Conservation (phyloP, 108 stramenopile genomes). For the Skeletonema grethae region DNA sequence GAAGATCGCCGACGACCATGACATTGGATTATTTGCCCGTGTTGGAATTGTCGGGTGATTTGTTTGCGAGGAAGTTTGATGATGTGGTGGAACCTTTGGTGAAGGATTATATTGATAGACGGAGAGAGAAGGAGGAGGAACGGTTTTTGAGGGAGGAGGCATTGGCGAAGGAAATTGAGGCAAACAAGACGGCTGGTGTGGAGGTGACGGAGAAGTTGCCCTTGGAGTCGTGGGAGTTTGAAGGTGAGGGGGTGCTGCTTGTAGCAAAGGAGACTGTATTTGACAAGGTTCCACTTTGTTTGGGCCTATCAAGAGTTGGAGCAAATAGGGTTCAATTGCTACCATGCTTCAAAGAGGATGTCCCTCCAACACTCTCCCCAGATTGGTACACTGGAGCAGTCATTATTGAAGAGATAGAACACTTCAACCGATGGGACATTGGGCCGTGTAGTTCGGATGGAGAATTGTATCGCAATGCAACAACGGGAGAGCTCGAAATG, state of each 20-base stretch:
- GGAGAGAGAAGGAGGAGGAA: conserved; percentile 53
- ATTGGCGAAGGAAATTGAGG: conserved; percentile 27
- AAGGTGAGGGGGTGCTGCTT: conserved; percentile 84
- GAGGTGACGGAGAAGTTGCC: conserved; percentile 21
- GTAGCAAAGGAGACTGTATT: conserved; percentile 81
- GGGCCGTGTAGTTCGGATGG: conserved; percentile 88
- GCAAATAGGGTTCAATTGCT: conserved; percentile 57
- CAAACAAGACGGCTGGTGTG: conserved; percentile 23
- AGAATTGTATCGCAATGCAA: conserved; percentile 61
- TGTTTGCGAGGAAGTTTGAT: conserved; percentile 90
- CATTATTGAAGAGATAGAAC: conserved; percentile 74
- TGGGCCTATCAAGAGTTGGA: conserved; percentile 61
- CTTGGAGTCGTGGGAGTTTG: conserved; percentile 56
- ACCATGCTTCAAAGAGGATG: conserved; percentile 80
- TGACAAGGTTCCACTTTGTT: conserved; percentile 64
- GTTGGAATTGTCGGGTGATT: conserved; percentile 78
- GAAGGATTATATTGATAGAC: conserved; percentile 78
- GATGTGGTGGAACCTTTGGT: conserved; percentile 64
- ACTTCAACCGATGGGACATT: conserved; percentile 82
- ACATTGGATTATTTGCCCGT: conserved; percentile 83
- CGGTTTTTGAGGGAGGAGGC: conserved; percentile 40
- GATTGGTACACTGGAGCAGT: conserved; percentile 87
- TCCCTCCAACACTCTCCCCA: conserved; percentile 61
- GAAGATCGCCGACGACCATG: conserved; percentile 88
- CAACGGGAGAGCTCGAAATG: conserved; percentile 59